These are phyloP conservation scores for Sporisorium iseilematis-ciliati DNA, from an alignment of 1,284 basidiomycete genomes.

Conservation along the genomic window DNA sequence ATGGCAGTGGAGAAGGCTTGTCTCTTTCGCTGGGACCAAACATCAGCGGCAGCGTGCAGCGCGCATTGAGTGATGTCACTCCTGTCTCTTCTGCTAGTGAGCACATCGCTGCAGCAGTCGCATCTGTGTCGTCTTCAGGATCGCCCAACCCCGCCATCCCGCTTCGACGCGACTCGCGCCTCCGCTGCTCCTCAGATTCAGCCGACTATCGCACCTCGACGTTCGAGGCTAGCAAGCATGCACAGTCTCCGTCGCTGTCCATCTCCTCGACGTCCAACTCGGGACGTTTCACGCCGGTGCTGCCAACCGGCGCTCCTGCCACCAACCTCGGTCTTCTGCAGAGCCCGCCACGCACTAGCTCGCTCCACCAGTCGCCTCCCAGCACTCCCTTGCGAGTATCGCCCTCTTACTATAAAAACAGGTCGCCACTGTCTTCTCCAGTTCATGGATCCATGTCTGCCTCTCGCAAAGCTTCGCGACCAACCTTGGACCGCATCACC, in stretches of 20 bases:
- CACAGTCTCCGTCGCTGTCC: constrained; percentile 22
- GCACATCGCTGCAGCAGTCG: constrained; percentile 14
- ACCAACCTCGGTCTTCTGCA: constrained; percentile 17
- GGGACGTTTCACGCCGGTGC: not conserved
- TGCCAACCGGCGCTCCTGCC: constrained; percentile 11
- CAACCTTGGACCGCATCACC: constrained; percentile 20
- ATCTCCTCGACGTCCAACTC: constrained; percentile 15
- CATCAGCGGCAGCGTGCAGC: constrained; percentile 19
- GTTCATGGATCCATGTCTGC: not conserved
- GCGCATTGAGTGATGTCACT: constrained; percentile 35
- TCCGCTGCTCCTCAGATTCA: constrained; percentile 41
- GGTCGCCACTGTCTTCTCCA: constrained; percentile 19
- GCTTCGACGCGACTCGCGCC: constrained; percentile 38
- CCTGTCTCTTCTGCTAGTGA: constrained; percentile 16
- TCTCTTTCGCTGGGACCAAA: constrained; percentile 12
- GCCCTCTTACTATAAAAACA: constrained; percentile 1
- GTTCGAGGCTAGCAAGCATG: constrained; percentile 5
- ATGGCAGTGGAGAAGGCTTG: not conserved
- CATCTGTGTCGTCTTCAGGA: constrained; percentile 10
- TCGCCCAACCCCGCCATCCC: constrained; percentile 22
- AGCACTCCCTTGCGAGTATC: constrained; percentile 15
- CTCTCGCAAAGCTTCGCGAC: constrained; percentile 10
- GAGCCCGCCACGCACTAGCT: constrained; percentile 32
- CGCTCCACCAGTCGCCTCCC: constrained; percentile 31
- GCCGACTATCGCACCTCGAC: constrained; percentile 13